Percentiles rank a stretch among this genome's conserved stretches.
These are phyloP conservation scores for Chondrostereum purpureum DNA, from an alignment of 1,284 basidiomycete genomes.

Conservation along the genomic window DNA sequence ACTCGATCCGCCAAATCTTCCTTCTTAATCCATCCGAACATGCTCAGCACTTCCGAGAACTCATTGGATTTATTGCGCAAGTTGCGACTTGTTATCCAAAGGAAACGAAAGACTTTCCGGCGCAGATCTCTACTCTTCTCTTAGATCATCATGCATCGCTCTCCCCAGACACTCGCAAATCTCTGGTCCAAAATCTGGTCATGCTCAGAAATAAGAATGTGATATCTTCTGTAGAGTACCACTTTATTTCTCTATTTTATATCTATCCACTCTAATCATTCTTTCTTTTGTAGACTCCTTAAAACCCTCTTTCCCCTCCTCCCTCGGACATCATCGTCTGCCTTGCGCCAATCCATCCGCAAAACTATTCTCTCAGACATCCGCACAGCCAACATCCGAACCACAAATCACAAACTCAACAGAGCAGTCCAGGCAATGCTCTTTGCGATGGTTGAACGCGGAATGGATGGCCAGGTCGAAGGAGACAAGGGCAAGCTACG, in stretches of 20 bases:
- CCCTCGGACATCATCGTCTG: constrained; percentile 81
- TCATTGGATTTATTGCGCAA: constrained; percentile 81
- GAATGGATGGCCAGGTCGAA: constrained; percentile 73
- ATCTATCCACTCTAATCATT: no score
- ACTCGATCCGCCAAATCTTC: constrained; percentile 83
- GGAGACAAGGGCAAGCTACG: constrained; percentile 77
- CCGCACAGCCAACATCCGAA: constrained; percentile 81
- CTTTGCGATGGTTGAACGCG: constrained; percentile 92
- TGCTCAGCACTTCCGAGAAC: constrained; percentile 76
- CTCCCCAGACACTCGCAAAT: constrained; percentile 73
- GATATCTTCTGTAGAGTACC: constrained; percentile 88
- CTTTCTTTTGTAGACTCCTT: constrained; percentile 56
- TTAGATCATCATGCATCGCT: constrained; percentile 70
- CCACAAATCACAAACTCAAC: constrained; percentile 95
- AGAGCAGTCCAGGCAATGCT: constrained; percentile 94
- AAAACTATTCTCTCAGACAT: constrained; percentile 96
- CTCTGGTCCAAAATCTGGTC: constrained; percentile 84
- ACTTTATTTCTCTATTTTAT: constrained; percentile 2
- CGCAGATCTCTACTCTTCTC: constrained; percentile 71
- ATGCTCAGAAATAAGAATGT: constrained; percentile 92
- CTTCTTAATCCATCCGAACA: constrained; percentile 74
- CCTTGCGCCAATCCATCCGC: constrained; percentile 83
- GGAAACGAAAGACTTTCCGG: constrained; percentile 78
- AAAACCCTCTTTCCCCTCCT: constrained; percentile 91
- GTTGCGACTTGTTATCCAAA: constrained; percentile 87